Base-by-base conservation (phyloP, 306 rosid species). In the Cucurbita moschata region DNA sequence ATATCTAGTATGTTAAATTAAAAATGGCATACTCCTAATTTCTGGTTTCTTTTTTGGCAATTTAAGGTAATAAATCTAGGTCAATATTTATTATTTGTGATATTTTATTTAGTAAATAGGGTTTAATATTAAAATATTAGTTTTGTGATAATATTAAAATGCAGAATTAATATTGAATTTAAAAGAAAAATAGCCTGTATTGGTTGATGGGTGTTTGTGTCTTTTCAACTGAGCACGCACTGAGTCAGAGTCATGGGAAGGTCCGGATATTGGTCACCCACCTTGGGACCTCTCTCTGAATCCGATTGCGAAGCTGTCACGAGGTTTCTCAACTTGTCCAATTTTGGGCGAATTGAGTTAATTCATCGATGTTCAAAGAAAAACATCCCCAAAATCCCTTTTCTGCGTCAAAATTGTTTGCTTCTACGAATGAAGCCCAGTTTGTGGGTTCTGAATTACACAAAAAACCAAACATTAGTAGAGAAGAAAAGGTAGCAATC, bases 251-350 rank as follows among this genome's bases (percentile, higher is more conserved):
- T n/a, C 50, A 63, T 63, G 70, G 51, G 15, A 37, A 42, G 72
- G 72, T 66, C 51, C n/a, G 54, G 18, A 66, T 10, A n/a, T 10
- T 18, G 72, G 53, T 39, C 38, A 66, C 43, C 73, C 73, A 68
- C 73, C 42, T 21, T 47, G 55, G 73, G 12, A 46, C 57, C 73
- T 68, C 73, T 68, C 73, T 68, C 73, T 47, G 57, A 67, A 67
- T 23, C 56, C 50, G 4, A 39, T 8, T 63, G 47, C 16, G 70
- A 16, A 63, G 30, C 70, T 63, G 23, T 38, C 69, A 7, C 39
- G 2, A 21, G 10, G 19, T 43, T 18, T 44, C 16, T 18, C 40
- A 44, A 3, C 40, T 67, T 67, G 12, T 46, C 19, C 73, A 67
- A 11, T 66, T 64, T 40, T 39, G 6, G 49, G 2, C 3, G 9